Conservation (phyloP, 169 alveolate species). For the Babesia bigemina region DNA sequence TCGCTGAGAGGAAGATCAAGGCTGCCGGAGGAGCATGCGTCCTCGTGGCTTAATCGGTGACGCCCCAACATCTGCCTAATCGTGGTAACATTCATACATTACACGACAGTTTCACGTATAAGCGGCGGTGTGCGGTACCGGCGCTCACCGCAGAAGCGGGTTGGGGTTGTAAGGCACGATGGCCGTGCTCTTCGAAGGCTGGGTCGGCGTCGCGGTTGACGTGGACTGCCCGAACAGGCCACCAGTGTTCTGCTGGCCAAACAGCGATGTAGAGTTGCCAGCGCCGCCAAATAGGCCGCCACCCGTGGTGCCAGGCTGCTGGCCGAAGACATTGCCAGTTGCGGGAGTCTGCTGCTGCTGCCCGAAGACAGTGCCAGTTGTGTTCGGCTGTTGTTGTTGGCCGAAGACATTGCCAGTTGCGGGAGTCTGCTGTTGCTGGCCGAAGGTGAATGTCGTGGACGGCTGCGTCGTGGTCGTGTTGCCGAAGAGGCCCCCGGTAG, state of each 20-base stretch:
- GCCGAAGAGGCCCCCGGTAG: slow-evolving; percentile 35
- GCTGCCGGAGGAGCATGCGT: slow-evolving; percentile 97
- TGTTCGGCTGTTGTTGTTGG: background rate
- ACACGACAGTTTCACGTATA: background rate
- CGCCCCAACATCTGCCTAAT: background rate
- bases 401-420: no score
- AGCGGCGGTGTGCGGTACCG: background rate
- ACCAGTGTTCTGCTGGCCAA: slow-evolving; percentile 16
- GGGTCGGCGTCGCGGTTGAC: background rate
- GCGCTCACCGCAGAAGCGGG: slow-evolving; percentile 21
- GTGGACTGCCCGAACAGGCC: slow-evolving; percentile 10
- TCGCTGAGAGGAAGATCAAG: slow-evolving; percentile 96
- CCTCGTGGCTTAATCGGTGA: slow-evolving; percentile 85
- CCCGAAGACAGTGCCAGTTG: background rate
- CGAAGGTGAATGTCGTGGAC: background rate
- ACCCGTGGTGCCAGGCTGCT: background rate
- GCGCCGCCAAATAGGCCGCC: background rate
- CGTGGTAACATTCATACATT: slow-evolving; percentile 11
- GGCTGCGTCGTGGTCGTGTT: background rate
- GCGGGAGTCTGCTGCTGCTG: background rate
- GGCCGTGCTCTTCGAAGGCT: slow-evolving; percentile 41
- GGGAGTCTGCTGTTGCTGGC: background rate
- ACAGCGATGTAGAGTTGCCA: background rate
- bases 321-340: background rate
- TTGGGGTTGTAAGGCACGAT: slow-evolving; percentile 41